Percentiles rank a stretch among this genome's conserved stretches.
Conservation (phyloP, 768 basidiomycete genomes). For the Omphalotus guepiniiformis region DNA sequence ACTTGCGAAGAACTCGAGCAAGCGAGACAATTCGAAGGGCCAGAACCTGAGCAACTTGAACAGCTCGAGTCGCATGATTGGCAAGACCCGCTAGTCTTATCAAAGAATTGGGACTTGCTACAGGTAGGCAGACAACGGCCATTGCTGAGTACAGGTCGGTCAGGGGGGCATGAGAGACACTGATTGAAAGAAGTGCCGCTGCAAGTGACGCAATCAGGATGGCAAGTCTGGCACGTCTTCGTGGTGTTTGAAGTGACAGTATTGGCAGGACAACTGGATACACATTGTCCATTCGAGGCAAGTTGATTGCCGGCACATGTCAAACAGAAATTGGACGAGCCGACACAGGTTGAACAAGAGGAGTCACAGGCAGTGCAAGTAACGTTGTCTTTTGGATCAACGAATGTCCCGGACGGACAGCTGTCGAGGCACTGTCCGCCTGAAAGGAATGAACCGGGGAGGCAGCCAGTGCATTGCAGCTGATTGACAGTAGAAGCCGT, state of each 20-base stretch:
- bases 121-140: constrained; percentile 81
- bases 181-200: constrained; percentile 75
- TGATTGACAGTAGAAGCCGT: constrained; percentile 60
- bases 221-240: constrained; percentile 56
- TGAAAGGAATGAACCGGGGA: constrained; percentile 72
- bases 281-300: constrained; percentile 71
- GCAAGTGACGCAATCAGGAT: constrained; percentile 84
- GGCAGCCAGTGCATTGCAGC: constrained; percentile 71
- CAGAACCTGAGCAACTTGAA: constrained; percentile 71
- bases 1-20: constrained; percentile 64
- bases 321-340: constrained; percentile 65
- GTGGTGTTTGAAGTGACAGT: constrained; percentile 47
- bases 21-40: constrained; percentile 64
- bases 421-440: constrained; percentile 62
- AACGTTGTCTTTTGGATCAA: constrained; percentile 64
- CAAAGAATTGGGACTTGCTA: constrained; percentile 67
- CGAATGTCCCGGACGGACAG: constrained; percentile 73
- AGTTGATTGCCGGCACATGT: constrained; percentile 65
- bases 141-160: constrained; percentile 66
- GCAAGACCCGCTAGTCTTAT: constrained; percentile 58
- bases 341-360: constrained; percentile 68
- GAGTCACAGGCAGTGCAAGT: constrained; percentile 79
- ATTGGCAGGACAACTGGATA: constrained; percentile 68
- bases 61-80: constrained; percentile 73
- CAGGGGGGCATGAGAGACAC: constrained; percentile 66